phyloP scores from a whole-genome alignment of 73 alveolate genomes.

The Chromera velia region DNA sequence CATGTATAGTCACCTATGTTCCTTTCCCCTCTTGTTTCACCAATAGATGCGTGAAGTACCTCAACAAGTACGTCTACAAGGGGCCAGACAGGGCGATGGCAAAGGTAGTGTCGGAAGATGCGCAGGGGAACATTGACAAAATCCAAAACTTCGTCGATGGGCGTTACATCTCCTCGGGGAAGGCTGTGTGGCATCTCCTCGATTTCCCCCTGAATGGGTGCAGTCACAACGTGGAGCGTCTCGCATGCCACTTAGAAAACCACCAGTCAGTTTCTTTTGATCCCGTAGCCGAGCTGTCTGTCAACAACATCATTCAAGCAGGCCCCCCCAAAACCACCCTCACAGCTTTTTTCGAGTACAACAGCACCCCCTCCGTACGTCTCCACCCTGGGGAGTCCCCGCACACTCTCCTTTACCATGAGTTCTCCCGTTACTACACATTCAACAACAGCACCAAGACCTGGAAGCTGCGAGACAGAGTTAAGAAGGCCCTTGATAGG shows the following conservation, averaged over 20 bases:
- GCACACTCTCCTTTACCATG: neutral
- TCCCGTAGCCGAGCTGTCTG: no score
- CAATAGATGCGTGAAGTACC: conserved; percentile 13
- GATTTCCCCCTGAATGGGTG: conserved; percentile 7
- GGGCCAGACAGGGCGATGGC: conserved; percentile 5
- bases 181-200: conserved; percentile 13
- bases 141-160: neutral
- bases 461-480: conserved; percentile 2
- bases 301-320: no score
- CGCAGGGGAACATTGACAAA: conserved; percentile 3
- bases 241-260: neutral
- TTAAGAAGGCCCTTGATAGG: no score
- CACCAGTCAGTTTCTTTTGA: neutral
- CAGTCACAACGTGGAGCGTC: neutral
- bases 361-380: neutral
- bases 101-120: neutral
- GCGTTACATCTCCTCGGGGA: neutral
- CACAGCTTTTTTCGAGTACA: conserved; percentile 7
- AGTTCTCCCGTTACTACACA: neutral
- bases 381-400: neutral
- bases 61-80: conserved; percentile 6
- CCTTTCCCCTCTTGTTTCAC: no score
- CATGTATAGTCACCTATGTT: no score
- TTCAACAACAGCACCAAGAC: neutral
- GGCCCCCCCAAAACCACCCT: no score